Evolutionary conservation across 768 basidiomycete genomes (phyloP).

Genomic region (Boletus sp.): DNA sequence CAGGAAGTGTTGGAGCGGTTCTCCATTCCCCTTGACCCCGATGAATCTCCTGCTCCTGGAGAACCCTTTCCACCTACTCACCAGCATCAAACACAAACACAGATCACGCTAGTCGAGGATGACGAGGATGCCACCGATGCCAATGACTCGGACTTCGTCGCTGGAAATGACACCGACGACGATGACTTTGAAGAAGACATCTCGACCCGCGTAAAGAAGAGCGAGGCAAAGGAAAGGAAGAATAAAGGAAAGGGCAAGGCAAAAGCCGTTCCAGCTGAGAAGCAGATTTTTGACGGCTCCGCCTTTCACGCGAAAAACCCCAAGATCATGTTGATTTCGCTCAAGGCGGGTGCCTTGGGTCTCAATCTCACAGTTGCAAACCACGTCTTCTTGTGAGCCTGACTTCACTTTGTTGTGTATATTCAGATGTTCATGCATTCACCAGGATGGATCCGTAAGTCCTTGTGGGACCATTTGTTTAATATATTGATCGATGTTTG

Average conservation of each 20-base stretch:
- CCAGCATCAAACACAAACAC: slow-evolving; percentile 5
- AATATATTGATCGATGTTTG: slow-evolving; percentile 12
- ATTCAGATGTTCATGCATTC: slow-evolving; percentile 5
- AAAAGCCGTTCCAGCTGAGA: slow-evolving; percentile 16
- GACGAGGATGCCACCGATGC: slow-evolving; percentile 22
- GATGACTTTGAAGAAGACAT: slow-evolving; percentile 31
- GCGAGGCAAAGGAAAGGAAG: slow-evolving; percentile 35
- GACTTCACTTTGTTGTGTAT: neutral
- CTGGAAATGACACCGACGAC: slow-evolving; percentile 27
- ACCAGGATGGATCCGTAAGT: slow-evolving; percentile 80
- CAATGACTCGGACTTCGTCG: slow-evolving; percentile 36
- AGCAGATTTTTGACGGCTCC: slow-evolving; percentile 18
- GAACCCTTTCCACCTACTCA: slow-evolving; percentile 14
- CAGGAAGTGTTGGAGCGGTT: slow-evolving; percentile 76
- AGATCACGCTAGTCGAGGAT: slow-evolving; percentile 1
- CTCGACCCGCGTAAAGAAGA: slow-evolving; percentile 31
- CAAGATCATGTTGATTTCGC: slow-evolving; percentile 79
- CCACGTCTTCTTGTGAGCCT: slow-evolving; percentile 72
- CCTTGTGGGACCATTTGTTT: neutral
- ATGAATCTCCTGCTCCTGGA: slow-evolving; percentile 17
- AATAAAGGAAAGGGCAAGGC: slow-evolving; percentile 39
- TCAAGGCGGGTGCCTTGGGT: slow-evolving; percentile 85
- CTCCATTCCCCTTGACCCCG: slow-evolving; percentile 56
- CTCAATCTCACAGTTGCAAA: slow-evolving; percentile 87
- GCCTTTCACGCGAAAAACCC: slow-evolving; percentile 47